A percentile compares a stretch with the other conserved stretches of the same genome.
phyloP scores from a whole-genome alignment of 768 basidiomycete genomes.

The Phanerodontia chrysosporium region DNA sequence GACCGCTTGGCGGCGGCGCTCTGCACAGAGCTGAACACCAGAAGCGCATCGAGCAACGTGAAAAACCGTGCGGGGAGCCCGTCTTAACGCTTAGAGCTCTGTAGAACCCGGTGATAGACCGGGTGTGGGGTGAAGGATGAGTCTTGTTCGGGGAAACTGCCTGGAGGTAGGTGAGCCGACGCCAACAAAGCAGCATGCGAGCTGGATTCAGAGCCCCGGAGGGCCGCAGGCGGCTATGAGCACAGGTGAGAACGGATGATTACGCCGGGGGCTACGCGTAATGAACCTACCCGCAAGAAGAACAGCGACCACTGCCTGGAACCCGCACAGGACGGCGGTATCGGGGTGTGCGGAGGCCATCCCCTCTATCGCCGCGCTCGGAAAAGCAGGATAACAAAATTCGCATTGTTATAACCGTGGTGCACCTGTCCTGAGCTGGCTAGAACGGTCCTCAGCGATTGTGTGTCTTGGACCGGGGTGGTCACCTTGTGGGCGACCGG shows the following conservation, averaged over 20 bases:
- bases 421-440: too few species aligned
- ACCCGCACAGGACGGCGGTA: too few species aligned
- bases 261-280: too few species aligned
- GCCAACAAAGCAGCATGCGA: too few species aligned
- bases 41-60: background rate
- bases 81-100: background rate
- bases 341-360: background rate
- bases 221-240: too few species aligned
- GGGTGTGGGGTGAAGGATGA: background rate
- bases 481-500: background rate
- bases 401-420: background rate
- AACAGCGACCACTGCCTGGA: too few species aligned
- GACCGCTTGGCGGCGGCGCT: too few species aligned
- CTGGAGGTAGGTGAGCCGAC: background rate
- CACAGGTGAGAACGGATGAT: too few species aligned
- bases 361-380: background rate
- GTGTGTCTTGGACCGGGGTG: background rate
- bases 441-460: background rate
- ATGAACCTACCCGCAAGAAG: too few species aligned
- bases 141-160: background rate
- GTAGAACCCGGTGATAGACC: constrained; percentile 4
- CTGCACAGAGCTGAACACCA: background rate
- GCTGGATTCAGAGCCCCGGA: too few species aligned
- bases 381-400: background rate
- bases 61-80: background rate